phyloP scores from a whole-genome alignment of 2,329 filamentous ascomycete species.

The Biscogniauxia sp. region DNA sequence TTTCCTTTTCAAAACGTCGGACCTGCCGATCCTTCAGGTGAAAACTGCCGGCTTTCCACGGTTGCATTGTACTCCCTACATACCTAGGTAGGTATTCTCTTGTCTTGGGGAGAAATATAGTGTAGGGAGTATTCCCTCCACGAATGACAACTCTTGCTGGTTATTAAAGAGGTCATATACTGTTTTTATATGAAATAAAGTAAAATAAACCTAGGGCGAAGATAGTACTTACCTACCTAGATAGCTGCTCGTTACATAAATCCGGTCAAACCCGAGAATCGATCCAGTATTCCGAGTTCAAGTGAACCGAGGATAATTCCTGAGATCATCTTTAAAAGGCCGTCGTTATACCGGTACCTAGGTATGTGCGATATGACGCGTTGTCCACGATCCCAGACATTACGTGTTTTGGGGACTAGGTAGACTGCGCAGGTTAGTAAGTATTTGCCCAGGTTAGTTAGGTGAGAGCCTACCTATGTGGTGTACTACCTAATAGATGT shows the following conservation, averaged over 20 bases:
- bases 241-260: background rate
- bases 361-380: background rate
- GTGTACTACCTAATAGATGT: background rate
- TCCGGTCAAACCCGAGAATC: background rate
- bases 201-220: too few relatives aligned
- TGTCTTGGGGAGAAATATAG: background rate
- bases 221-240: too few relatives aligned
- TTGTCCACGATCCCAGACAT: background rate
- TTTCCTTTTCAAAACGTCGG: background rate
- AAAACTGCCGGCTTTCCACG: too few relatives aligned
- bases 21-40: background rate
- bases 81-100: background rate
- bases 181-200: background rate
- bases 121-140: background rate
- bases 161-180: background rate
- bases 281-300: background rate
- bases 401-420: background rate
- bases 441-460: too few relatives aligned
- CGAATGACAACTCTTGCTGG: background rate
- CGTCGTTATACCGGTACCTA: background rate
- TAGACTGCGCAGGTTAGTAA: background rate
- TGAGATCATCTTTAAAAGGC: background rate
- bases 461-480: too few relatives aligned
- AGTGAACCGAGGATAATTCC: background rate
- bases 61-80: background rate